Conservation (phyloP, 2,329 filamentous ascomycete genomes). For the Calonectria fujianensis region DNA sequence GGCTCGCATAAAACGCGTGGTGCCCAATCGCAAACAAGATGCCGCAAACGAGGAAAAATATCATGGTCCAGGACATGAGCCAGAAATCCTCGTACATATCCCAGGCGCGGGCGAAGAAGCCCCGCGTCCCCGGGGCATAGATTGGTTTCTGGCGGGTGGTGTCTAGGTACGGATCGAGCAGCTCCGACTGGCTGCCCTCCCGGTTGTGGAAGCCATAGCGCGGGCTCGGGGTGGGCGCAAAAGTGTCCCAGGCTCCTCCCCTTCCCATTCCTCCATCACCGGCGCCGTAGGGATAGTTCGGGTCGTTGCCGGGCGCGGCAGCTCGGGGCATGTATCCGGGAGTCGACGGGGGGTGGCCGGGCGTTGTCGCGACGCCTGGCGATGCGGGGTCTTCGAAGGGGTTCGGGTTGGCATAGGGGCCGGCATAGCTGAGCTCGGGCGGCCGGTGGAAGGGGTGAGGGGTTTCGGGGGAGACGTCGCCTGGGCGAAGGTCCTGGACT, state of each 20-base stretch:
- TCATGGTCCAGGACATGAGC: conserved; percentile 54
- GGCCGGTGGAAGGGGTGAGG: conserved; percentile 29
- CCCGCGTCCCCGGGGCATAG: not conserved
- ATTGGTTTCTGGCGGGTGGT: not conserved
- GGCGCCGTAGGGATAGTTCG: not conserved
- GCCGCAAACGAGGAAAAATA: conserved; percentile 47
- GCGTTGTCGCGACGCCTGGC: conserved; percentile 2
- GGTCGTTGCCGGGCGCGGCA: not conserved
- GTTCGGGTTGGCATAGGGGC: conserved; percentile 10
- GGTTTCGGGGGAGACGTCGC: conserved; percentile 33
- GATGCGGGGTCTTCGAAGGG: conserved; percentile 9
- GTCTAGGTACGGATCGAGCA: conserved; percentile 1
- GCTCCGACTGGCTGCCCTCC: conserved; percentile 20
- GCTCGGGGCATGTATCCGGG: conserved; percentile 29
- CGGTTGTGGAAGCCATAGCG: conserved; percentile 29
- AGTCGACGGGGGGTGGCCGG: conserved; percentile 8
- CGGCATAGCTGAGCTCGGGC: conserved; percentile 10
- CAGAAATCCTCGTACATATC: conserved; percentile 38
- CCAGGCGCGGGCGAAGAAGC: conserved; percentile 26
- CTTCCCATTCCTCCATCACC: no score
- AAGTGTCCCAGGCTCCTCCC: conserved; percentile 27
- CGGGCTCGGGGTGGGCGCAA: conserved; percentile 20
- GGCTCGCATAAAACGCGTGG: conserved; percentile 50
- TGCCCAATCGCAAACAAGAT: conserved; percentile 52
- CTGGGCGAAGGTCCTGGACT: not conserved